A percentile compares a stretch with the other conserved stretches of the same genome.
phyloP scores from a whole-genome alignment of 306 rosid genomes.

The Delonix regia region DNA sequence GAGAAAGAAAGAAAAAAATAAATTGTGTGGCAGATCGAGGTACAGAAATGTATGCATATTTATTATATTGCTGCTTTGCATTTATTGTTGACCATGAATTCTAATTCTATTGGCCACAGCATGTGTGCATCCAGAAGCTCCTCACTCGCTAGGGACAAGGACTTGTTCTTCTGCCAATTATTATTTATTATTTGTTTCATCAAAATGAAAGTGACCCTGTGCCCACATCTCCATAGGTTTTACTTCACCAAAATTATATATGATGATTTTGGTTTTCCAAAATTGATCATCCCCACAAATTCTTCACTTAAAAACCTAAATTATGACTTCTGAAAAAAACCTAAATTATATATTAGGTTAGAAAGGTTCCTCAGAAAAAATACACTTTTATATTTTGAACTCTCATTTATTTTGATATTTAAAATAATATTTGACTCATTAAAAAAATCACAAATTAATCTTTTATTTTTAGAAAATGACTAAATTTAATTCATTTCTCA shows the following conservation, averaged over 20 bases:
- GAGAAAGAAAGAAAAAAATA: constrained; percentile 13
- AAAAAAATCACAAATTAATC: no score
- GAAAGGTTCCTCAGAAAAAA: no score
- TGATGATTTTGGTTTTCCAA: constrained; percentile 20
- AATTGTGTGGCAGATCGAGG: neutral
- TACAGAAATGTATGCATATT: neutral
- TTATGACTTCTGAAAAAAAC: no score
- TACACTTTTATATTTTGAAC: no score
- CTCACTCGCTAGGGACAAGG: constrained; percentile 36
- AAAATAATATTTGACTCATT: no score
- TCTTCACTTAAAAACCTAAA: no score
- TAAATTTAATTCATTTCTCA: no score
- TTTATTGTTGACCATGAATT: constrained; percentile 44
- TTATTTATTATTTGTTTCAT: neutral
- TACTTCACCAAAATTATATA: constrained; percentile 44
- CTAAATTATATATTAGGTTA: no score
- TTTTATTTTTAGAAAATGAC: no score
- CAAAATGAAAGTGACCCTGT: constrained; percentile 43
- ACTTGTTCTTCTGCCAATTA: constrained; percentile 10
- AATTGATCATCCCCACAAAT: constrained; percentile 21
- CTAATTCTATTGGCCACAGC: constrained; percentile 25
- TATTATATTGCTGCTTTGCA: neutral
- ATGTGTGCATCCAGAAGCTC: constrained; percentile 23
- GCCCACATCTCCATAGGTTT: constrained; percentile 28
- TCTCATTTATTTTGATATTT: no score